Evolutionary conservation across 345 rosid species (phyloP).

Genomic region (Nephelium lappaceum): DNA sequence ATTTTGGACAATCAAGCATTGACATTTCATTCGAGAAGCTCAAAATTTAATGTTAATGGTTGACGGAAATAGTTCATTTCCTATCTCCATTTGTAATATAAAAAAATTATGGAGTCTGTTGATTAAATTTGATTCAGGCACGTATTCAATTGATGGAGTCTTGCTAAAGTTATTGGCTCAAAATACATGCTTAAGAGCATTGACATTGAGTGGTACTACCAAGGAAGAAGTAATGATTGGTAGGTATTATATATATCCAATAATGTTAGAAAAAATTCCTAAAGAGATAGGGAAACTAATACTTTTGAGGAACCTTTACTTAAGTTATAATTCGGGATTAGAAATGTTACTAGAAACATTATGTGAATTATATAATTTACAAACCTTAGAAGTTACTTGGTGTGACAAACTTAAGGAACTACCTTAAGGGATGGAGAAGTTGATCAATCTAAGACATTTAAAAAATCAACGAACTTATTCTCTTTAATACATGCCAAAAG

Average conservation of each 20-base stretch:
- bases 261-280: constrained; percentile 18
- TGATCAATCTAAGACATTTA: constrained; percentile 14
- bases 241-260: rapidly evolving
- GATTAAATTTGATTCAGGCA: too few species aligned
- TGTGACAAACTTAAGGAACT: not conserved
- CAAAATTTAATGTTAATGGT: too few species aligned
- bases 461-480: not conserved
- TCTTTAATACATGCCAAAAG: not conserved
- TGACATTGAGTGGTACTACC: not conserved
- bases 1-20: too few species aligned
- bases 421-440: constrained; percentile 20
- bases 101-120: too few species aligned
- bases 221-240: not conserved
- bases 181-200: too few species aligned
- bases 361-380: constrained; percentile 23
- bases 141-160: too few species aligned
- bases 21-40: too few species aligned
- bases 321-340: constrained; percentile 10
- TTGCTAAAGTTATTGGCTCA: too few species aligned
- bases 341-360: constrained; percentile 20
- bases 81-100: too few species aligned
- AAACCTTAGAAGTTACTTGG: not conserved
- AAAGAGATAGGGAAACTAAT: constrained; percentile 11
- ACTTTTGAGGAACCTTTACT: constrained; percentile 25
- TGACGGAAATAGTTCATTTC: too few species aligned